Evolutionary conservation across 2,329 filamentous ascomycete species (phyloP).

Genomic region (Fusarium floridanum): DNA sequence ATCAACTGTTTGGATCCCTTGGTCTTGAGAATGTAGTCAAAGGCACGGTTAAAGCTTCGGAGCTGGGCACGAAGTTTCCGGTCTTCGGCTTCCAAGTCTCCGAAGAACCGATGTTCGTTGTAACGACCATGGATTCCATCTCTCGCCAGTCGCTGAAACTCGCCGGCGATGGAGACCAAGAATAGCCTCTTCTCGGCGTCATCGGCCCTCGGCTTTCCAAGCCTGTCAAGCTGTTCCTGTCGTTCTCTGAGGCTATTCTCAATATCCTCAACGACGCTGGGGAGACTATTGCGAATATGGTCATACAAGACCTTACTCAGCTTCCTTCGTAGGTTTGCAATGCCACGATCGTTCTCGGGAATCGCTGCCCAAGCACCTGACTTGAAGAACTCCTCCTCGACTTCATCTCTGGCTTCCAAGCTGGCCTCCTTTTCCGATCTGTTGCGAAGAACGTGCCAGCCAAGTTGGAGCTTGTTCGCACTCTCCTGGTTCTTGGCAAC

Average conservation of each 20-base stretch:
- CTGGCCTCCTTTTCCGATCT: slow-evolving; percentile 50
- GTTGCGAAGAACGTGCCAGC: slow-evolving; percentile 69
- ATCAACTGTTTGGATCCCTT: slow-evolving; percentile 43
- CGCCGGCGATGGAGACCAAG: slow-evolving; percentile 52
- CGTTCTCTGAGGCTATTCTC: slow-evolving; percentile 39
- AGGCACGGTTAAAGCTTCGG: slow-evolving; percentile 48
- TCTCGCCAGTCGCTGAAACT: slow-evolving; percentile 50
- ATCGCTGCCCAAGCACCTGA: slow-evolving; percentile 45
- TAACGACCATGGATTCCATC: slow-evolving; percentile 49
- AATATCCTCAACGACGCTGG: slow-evolving; percentile 45
- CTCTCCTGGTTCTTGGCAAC: slow-evolving; percentile 51
- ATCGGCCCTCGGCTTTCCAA: slow-evolving; percentile 40
- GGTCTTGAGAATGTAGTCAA: slow-evolving; percentile 45
- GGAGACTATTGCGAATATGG: slow-evolving; percentile 48
- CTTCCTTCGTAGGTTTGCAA: slow-evolving; percentile 50
- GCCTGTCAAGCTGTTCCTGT: slow-evolving; percentile 29
- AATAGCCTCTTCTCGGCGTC: slow-evolving; percentile 48
- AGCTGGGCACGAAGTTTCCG: slow-evolving; percentile 50
- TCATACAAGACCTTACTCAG: slow-evolving; percentile 50
- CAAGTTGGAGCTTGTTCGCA: slow-evolving; percentile 53
- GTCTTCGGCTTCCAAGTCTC: slow-evolving; percentile 22
- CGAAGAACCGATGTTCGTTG: slow-evolving; percentile 54
- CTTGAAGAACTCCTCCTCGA: slow-evolving; percentile 51
- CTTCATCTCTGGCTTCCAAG: slow-evolving; percentile 45
- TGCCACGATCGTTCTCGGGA: slow-evolving; percentile 48